Conservation (phyloP, 768 basidiomycete genomes). For the Podaxis sp. region DNA sequence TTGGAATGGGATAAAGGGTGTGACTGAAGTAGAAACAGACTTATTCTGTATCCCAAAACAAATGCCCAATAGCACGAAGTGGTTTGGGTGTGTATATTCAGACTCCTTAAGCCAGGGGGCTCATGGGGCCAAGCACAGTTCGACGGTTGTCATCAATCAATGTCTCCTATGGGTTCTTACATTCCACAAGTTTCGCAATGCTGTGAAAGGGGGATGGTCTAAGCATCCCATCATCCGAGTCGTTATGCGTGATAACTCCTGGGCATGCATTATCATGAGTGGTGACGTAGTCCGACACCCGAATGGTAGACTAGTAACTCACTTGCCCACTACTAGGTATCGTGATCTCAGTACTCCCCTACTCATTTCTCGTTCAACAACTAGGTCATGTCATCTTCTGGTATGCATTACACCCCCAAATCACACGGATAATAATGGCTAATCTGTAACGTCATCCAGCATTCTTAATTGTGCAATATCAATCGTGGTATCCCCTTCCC, state of each 20-base stretch:
- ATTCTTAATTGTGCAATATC: background rate
- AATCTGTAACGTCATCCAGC: background rate
- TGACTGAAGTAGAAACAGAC: background rate
- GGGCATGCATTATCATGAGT: background rate
- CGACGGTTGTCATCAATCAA: background rate
- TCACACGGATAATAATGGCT: background rate
- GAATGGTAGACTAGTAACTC: background rate
- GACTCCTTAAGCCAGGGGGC: background rate
- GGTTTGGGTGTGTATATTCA: constrained; percentile 2
- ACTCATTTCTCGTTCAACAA: background rate
- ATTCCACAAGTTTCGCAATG: background rate
- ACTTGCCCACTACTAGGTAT: background rate
- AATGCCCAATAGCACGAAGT: constrained; percentile 1
- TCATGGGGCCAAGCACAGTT: background rate
- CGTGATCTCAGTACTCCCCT: background rate
- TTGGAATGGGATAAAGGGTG: background rate
- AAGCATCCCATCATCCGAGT: background rate
- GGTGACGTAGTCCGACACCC: background rate
- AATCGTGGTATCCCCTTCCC: background rate
- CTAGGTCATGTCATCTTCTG: background rate
- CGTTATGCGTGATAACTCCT: constrained; percentile 1
- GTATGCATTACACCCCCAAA: background rate
- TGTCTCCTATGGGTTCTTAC: constrained; percentile 1
- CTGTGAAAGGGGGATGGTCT: background rate
- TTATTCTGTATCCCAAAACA: background rate